Conservation (phyloP, 495 filamentous ascomycete species). For the Opeltia flavorubescens region DNA sequence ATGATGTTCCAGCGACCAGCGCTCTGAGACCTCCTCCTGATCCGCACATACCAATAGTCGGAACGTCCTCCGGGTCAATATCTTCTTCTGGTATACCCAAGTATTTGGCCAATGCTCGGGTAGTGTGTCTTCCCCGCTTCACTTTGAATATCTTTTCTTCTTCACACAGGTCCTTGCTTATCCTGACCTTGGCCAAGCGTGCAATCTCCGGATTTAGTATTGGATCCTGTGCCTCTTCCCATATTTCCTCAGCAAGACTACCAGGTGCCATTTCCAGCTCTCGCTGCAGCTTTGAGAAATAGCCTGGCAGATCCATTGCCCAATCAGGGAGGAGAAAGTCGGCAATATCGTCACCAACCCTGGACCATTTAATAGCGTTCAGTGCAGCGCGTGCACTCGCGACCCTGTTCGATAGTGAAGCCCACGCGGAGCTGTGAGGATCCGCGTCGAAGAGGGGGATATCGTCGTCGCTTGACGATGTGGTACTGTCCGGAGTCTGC, state of each 20-base stretch:
- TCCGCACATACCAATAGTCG: conserved; percentile 81
- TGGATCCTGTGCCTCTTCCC: conserved; percentile 77
- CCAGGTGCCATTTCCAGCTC: conserved; percentile 79
- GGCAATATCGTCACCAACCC: conserved; percentile 49
- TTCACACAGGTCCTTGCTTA: conserved; percentile 67
- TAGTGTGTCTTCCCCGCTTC: conserved; percentile 48
- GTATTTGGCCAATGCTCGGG: conserved; percentile 64
- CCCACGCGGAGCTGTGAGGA: conserved; percentile 33
- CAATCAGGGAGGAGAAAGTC: conserved; percentile 68
- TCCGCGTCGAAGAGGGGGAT: conserved; percentile 7
- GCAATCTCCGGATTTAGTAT: conserved; percentile 73
- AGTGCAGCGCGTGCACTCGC: conserved; percentile 36
- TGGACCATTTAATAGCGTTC: conserved; percentile 42
- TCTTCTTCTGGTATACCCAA: conserved; percentile 61
- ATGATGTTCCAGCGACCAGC: conserved; percentile 77
- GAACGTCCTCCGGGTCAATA: conserved; percentile 85
- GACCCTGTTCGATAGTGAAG: conserved; percentile 41
- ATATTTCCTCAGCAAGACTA: conserved; percentile 82
- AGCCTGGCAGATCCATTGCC: conserved; percentile 61
- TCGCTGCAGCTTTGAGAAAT: conserved; percentile 68
- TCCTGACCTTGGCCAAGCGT: conserved; percentile 62
- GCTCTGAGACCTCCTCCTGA: conserved; percentile 86
- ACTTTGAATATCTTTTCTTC: conserved; percentile 64
- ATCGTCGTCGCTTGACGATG: conserved; percentile 3
- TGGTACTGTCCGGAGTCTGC: neutral